Base-by-base conservation (phyloP, 2,329 filamentous ascomycete species). In the Pestalotiopsis sp. region DNA sequence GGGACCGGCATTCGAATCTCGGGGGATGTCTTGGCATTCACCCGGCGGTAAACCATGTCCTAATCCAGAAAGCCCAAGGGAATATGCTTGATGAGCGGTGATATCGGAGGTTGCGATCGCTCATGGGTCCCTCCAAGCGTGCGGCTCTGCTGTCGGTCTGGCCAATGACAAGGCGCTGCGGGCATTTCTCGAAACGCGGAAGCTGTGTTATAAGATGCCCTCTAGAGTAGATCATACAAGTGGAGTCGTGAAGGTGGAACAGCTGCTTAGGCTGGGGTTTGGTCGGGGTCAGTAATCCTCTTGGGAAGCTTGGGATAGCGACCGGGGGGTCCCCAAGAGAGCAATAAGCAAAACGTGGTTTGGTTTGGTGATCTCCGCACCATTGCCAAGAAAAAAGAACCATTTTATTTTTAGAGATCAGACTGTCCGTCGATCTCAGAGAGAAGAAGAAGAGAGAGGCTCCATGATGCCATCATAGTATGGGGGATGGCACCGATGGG, bases 141-240 rank as follows among this genome's bases (percentile, higher is more conserved):
- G 20, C 20, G 22, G 44, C 24, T 55, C 40, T 30, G 17, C 30
- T 11, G 24, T n/a, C 10, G n/a, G 20, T 24, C 17, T 24, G 48
- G 30, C 62, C 62, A 65, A 65, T 65, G 17, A 56, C 11, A n/a
- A 10, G 9, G 1, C n/a, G 7, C 5, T 10, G 22, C 20, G 4
- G n/a, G 40, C 26, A 44, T n/a, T 65, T 56, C 62, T 55, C 62
- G 62, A 65, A 65, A 65, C 62, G 39, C 48, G 62, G 48, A 57
- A 55, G 44, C n/a, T 65, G 62, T 65, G 62, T 55, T 44, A 65
- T 56, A 65, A 65, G 62, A 55, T 65, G 52, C 30, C 24, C 40
- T 65, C 35, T 65, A 17, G 35, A 56, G 62, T 13, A 65, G 62
- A 65, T 65, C 62, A 65, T 65, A 65, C 62, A 55, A 39, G 48